Base-by-base conservation (phyloP, 805 yeast species). In the Wickerhamiella spandovensis region DNA sequence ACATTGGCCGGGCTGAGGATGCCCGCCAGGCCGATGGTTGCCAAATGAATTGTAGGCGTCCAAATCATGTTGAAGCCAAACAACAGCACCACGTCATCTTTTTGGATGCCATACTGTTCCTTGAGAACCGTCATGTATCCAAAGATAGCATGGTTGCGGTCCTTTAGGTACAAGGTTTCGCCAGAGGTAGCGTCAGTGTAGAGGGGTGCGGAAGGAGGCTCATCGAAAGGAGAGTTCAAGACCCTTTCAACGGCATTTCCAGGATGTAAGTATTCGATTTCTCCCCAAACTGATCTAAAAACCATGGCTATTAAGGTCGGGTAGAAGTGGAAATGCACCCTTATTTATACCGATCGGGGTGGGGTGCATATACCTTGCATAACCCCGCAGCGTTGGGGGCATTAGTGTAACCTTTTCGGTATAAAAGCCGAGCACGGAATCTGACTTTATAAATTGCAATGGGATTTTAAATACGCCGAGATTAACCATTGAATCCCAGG, bases 1-100 rank as follows among this genome's bases (percentile, higher is more conserved):
- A 63, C 54, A 28, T 65, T 65, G 1, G 67, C 66, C 15, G 70
- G 70, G 8, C 63, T 54, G 1, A 66, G 53, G 4, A 61, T 52
- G 7, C 60, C 70, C 1, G 66, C 67, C 12, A 56, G 51, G 3
- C 57, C 39, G 24, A 64, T 43, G 17, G 59, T 47, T 1, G 60
- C 65, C 43, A 57, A 54, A 51, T 66, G 69, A 9, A 64, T 48
- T 2, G 58, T 54, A 4, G 64, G 62, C 5, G 59, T 58, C 49
- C 53, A 56, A 30, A 66, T 53, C 50, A 54, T 47, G 58, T 67
- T 67, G 17, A 54, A 48, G 22, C 59, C 57, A 43, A 60, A 63
- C 12, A 66, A 44, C 15, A 56, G 53, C 5, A 66, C 66, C 13
- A 65, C 66, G 17, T 62, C 67, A 43, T 59, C 62, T 10, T 49